phyloP scores from a whole-genome alignment of 495 filamentous ascomycete genomes.

The Schizothecium vesticola region DNA sequence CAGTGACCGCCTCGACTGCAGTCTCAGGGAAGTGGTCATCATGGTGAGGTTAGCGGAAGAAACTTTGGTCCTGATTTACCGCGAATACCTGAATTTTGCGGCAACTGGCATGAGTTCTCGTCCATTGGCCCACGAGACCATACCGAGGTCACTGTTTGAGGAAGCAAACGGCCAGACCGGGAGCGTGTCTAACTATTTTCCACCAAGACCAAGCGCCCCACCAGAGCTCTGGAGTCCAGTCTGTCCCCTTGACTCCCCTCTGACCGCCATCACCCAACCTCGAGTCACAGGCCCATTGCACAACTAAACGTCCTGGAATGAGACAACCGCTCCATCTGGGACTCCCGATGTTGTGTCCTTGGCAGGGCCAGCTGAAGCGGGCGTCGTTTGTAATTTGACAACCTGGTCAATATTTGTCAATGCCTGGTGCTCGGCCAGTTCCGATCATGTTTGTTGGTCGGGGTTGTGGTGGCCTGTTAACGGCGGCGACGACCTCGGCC shows the following conservation, averaged over 20 bases:
- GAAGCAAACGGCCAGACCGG: not conserved
- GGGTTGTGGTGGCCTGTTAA: constrained; percentile 16
- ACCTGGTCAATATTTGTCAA: not conserved
- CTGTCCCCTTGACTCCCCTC: not conserved
- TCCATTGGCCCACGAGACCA: not conserved
- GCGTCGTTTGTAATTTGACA: not conserved
- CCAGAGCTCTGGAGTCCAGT: constrained; percentile 2
- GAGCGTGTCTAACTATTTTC: not conserved
- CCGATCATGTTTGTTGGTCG: constrained; percentile 18
- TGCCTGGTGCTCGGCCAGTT: not conserved
- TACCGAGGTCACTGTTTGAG: not conserved
- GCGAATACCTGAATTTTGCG: not conserved
- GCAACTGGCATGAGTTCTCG: not conserved
- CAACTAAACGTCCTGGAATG: constrained; percentile 5
- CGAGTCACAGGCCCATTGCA: not conserved
- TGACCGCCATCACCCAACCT: not conserved
- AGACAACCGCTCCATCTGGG: not conserved
- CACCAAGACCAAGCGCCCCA: not conserved
- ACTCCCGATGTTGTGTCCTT: constrained; percentile 9
- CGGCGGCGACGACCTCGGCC: constrained; percentile 18
- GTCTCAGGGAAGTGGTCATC: not conserved
- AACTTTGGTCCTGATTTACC: not conserved
- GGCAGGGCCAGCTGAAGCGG: constrained; percentile 1
- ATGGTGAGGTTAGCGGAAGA: not conserved
- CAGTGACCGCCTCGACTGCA: not conserved